These are phyloP conservation scores for Athelia sp. DNA, from an alignment of 1,284 basidiomycete genomes.

Conservation along the genomic window DNA sequence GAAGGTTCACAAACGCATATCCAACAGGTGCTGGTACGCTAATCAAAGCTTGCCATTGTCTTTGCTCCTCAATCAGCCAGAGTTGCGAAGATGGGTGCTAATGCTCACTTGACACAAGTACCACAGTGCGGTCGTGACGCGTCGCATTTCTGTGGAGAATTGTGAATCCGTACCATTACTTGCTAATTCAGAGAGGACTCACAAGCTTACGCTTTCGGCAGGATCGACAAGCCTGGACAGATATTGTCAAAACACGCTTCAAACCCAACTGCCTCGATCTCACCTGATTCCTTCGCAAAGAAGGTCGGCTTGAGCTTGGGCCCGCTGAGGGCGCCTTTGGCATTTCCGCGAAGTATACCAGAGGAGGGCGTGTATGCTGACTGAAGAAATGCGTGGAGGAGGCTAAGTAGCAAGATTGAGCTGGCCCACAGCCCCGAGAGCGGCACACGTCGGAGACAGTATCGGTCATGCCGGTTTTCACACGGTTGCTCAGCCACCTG, in stretches of 20 bases:
- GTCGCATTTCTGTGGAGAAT: conserved; percentile 66
- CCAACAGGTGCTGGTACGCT: conserved; percentile 76
- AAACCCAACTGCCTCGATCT: conserved; percentile 4
- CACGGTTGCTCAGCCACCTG: no score
- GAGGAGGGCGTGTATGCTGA: no score
- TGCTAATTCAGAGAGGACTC: conserved; percentile 18
- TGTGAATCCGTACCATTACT: conserved; percentile 4
- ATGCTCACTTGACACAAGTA: conserved; percentile 71
- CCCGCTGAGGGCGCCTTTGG: conserved; percentile 44
- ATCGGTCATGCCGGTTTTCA: no score
- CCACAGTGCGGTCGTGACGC: conserved; percentile 76
- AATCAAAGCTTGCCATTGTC: conserved; percentile 74
- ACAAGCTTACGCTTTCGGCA: conserved; percentile 80
- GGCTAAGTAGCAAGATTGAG: no score
- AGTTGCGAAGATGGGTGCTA: background rate
- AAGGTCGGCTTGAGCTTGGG: conserved; percentile 37
- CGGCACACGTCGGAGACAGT: no score
- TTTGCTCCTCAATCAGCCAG: conserved; percentile 20
- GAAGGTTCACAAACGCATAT: conserved; percentile 54
- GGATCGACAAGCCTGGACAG: conserved; percentile 63
- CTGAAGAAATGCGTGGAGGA: no score
- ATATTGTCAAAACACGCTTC: background rate
- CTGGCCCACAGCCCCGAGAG: no score
- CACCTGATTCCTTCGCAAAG: conserved; percentile 77
- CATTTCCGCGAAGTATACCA: conserved; percentile 40